Conservation (phyloP, 208 protist genomes). For the Porcisia deanei region DNA sequence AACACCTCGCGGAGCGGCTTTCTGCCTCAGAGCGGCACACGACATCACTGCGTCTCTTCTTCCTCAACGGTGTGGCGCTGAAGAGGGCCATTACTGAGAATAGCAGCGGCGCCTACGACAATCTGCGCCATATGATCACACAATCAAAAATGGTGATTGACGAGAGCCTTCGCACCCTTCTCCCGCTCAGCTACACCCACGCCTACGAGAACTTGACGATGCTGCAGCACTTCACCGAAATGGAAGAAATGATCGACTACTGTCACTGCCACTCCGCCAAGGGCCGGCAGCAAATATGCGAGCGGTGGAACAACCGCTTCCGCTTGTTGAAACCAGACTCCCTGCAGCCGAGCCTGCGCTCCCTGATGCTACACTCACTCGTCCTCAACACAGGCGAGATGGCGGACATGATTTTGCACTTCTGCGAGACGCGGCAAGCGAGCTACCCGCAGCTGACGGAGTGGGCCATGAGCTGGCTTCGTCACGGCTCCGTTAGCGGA, state of each 20-base stretch:
- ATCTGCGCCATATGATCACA: slow-evolving; percentile 48
- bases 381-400: slow-evolving; percentile 94
- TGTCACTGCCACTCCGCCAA: slow-evolving; percentile 45
- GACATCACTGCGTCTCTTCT: slow-evolving; percentile 69
- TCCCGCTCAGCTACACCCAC: slow-evolving; percentile 87
- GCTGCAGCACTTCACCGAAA: slow-evolving; percentile 98
- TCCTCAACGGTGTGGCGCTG: slow-evolving; percentile 63
- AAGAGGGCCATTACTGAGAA: slow-evolving; percentile 44
- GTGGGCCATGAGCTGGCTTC: slow-evolving; percentile 89
- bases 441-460: slow-evolving; percentile 83
- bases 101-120: slow-evolving; percentile 35
- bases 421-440: slow-evolving; percentile 73
- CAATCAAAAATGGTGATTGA: slow-evolving; percentile 83
- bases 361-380: slow-evolving; percentile 96
- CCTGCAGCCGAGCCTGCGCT: slow-evolving; percentile 93
- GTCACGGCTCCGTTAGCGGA: slow-evolving; percentile 44
- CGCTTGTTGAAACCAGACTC: slow-evolving; percentile 88
- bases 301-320: slow-evolving; percentile 85
- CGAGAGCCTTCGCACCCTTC: slow-evolving; percentile 82
- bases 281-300: slow-evolving; percentile 68
- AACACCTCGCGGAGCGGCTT: slow-evolving; percentile 73
- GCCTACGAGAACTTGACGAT: slow-evolving; percentile 96
- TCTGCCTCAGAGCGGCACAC: slow-evolving; percentile 68
- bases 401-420: slow-evolving; percentile 97
- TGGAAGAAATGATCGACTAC: slow-evolving; percentile 98